Base-by-base conservation (phyloP, 768 basidiomycete species). In the Tulasnella calospora region DNA sequence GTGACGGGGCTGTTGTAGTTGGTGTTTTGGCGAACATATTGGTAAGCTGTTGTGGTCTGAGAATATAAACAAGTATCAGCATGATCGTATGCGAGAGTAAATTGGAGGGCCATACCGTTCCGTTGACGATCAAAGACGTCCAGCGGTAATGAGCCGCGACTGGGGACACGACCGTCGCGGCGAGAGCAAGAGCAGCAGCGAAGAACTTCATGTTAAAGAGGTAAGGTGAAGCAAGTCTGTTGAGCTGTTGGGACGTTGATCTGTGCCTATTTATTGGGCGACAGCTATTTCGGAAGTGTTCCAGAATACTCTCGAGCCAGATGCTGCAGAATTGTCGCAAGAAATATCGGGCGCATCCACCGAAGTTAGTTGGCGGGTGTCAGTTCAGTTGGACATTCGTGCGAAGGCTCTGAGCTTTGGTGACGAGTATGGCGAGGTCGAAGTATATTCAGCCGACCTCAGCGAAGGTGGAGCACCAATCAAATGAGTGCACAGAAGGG, bases 1-100 rank as follows among this genome's bases (percentile, higher is more conserved):
- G 70, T 71, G 13, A 78, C 77, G 19, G 77, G 77, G 30, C 30
- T 35, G 77, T 78, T 78, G 51, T 57, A 76, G 57, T 13, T 61
- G 2, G 61, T 76, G 75, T 76, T 3, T 57, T 2, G 75, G 27
- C 75, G 57, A 21, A 76, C 75, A 15, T 76, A 76, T 35, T 76
- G 46, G 40, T 74, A 76, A 57, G 51, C 38, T 27, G 73, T 19
- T 7, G 75, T 36, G 23, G 51, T 67, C 75, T 61, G 51, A n/a
- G 2, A 17, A 9, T 6, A 15, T 23, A 35, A 40, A 19, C n/a
- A 15, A 13, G 4, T 3, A 47, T 71, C 6, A 44, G 71, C 3
- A 44, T 17, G 30, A 38, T 71, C 17, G 33, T 71, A 6, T 23
- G 6, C 36, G n/a, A 19, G 69, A 23, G n/a, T 71, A 8, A 27